Base-by-base conservation (phyloP, 2,329 filamentous ascomycete genomes). In the Aspergillus sclerotialis region DNA sequence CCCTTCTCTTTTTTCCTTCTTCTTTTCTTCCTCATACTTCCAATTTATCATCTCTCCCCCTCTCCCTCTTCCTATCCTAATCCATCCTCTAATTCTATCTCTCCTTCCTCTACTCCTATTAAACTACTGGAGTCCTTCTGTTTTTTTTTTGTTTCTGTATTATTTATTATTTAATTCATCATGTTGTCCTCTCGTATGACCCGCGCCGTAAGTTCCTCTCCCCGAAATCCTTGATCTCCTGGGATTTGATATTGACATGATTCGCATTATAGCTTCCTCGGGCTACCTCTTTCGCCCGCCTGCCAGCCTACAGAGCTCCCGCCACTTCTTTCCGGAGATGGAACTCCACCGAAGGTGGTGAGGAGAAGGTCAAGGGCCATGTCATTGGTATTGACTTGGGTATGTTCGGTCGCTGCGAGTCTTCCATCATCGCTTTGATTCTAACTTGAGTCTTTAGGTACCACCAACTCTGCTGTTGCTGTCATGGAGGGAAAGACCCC, bases 361-460 rank as follows among this genome's bases (percentile, higher is more conserved):
- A 76, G 50, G 75, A 77, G 64, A 95, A 95, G 79, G 86, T 96
- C 42, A 86, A 90, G 72, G 92, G 92, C 61, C 72, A 85, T 58
- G 90, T 96, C 65, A 95, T 96, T 60, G 92, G 92, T 82, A 95
- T 96, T 64, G 90, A 96, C 76, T 72, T 96, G 59, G 90, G 90
- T 82, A 75, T 60, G 78, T 70, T 30, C 25, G n/a, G 11, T 14
- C 18, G 18, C 10, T 10, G 3, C 10, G 9, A 15, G 7, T 11
- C 6, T 27, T 18, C 7, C 6, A 28, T 28, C 26, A 28, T n/a
- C 11, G 4, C 7, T 2, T 24, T 28, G 13, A 38, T 15, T 12
- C 7, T 9, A 9, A 11, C 18, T 25, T 14, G 7, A 14, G 25
- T 18, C 44, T 56, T 31, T 38, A 82, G 78, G 79, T 61, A 96